Percentiles rank a stretch among this genome's conserved stretches.
phyloP scores from a whole-genome alignment of 441 rosid genomes.

The Mallotus japonicus region DNA sequence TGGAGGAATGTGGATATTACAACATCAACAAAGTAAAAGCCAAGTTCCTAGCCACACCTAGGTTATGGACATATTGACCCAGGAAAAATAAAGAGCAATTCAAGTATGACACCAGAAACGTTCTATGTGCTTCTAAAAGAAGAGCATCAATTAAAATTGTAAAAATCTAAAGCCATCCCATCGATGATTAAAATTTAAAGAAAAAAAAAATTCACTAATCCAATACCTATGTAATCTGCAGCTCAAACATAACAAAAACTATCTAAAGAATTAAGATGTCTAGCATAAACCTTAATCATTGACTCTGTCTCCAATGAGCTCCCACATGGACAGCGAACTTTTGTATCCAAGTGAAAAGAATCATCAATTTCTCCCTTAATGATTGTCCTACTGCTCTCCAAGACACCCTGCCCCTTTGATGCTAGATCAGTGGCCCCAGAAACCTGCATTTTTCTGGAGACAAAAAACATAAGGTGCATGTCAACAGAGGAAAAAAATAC shows the following conservation, averaged over 20 bases:
- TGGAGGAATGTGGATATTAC: not conserved
- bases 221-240: not conserved
- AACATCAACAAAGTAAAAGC: not conserved
- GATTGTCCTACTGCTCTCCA: conserved; percentile 62
- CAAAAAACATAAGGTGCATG: conserved; percentile 21
- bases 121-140: not conserved
- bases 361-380: conserved; percentile 71
- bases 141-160: not conserved
- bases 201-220: not conserved
- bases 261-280: not conserved
- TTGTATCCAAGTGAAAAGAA: conserved; percentile 45
- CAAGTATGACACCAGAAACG: conserved; percentile 2
- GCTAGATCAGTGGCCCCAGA: conserved; percentile 90
- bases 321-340: conserved; percentile 95
- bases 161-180: not conserved
- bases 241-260: not conserved
- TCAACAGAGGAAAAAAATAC: conserved; percentile 17
- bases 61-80: too few relatives aligned
- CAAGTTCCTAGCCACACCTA: not conserved
- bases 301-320: conserved; percentile 67
- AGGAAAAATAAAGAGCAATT: not conserved
- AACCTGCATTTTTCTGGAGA: conserved; percentile 84
- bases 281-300: conserved; percentile 61
- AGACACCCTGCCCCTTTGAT: conserved; percentile 68
- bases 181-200: not conserved